phyloP scores from a whole-genome alignment of 2,329 filamentous ascomycete genomes.

The Aspergillus sp. region DNA sequence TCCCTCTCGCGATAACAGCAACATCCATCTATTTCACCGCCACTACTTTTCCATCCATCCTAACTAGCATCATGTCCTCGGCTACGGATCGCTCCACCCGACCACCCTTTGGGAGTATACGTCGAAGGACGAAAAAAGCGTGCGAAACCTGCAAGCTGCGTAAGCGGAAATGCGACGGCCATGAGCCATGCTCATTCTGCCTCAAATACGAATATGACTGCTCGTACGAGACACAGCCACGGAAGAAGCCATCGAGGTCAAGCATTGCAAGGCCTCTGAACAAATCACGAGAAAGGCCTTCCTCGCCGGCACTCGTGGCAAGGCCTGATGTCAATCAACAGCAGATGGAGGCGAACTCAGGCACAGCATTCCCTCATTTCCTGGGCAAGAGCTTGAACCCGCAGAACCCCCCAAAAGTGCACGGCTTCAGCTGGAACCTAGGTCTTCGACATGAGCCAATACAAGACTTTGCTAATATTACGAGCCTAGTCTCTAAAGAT shows the following conservation, averaged over 20 bases:
- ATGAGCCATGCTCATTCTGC: conserved; percentile 11
- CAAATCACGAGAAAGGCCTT: background rate
- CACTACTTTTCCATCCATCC: background rate
- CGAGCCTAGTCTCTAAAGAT: conserved; percentile 21
- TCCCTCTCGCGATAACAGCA: background rate
- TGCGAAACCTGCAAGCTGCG: conserved; percentile 10
- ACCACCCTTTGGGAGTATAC: background rate
- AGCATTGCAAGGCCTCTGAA: background rate
- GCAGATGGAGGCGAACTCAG: conserved; percentile 57
- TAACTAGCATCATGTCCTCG: background rate
- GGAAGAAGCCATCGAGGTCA: background rate
- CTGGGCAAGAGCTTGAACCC: conserved; percentile 57
- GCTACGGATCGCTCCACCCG: background rate
- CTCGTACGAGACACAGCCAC: background rate
- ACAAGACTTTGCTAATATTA: background rate
- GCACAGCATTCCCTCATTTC: conserved; percentile 56
- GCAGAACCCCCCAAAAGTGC: conserved; percentile 47
- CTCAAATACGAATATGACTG: conserved; percentile 15
- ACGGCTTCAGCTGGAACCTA: background rate
- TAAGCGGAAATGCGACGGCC: conserved; percentile 16
- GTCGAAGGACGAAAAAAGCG: conserved; percentile 11
- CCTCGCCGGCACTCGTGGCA: background rate
- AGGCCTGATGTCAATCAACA: conserved; percentile 13
- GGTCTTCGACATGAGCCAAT: background rate
- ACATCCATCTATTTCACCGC: background rate